Percentiles rank a stretch among this genome's conserved stretches.
These are phyloP conservation scores for Dendrobium catenatum DNA, from an alignment of 106 monocot genomes.

Conservation along the genomic window DNA sequence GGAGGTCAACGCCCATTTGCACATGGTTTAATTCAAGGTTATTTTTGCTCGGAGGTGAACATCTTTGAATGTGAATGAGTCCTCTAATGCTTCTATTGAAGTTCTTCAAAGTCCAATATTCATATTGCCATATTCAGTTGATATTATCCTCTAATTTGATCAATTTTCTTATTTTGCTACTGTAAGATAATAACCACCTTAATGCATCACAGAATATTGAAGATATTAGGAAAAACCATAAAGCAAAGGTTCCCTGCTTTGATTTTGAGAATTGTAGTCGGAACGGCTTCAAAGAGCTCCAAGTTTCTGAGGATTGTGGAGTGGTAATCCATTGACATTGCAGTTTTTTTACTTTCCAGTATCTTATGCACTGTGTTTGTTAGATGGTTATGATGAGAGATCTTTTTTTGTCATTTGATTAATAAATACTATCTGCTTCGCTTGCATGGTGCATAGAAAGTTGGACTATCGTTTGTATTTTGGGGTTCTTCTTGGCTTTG, in stretches of 20 bases:
- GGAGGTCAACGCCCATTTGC: no score
- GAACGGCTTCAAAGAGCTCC: constrained; percentile 80
- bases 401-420: neutral
- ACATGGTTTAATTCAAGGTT: neutral
- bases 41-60: neutral
- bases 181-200: neutral
- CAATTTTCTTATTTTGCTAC: neutral
- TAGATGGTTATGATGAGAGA: constrained; percentile 1
- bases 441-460: neutral
- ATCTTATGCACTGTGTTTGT: neutral
- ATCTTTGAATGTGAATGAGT: constrained; percentile 1
- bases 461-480: neutral
- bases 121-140: neutral
- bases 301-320: constrained; percentile 95
- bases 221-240: constrained; percentile 72
- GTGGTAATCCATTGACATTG: constrained; percentile 56
- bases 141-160: neutral
- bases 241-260: constrained; percentile 85
- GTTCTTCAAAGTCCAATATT: neutral
- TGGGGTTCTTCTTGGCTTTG: neutral
- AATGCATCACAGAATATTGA: constrained; percentile 65
- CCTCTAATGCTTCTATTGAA: neutral
- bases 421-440: neutral
- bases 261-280: constrained; percentile 92
- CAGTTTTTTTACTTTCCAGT: constrained; percentile 1